Base-by-base conservation (phyloP, 768 basidiomycete species). In the Mycena capillaripes region DNA sequence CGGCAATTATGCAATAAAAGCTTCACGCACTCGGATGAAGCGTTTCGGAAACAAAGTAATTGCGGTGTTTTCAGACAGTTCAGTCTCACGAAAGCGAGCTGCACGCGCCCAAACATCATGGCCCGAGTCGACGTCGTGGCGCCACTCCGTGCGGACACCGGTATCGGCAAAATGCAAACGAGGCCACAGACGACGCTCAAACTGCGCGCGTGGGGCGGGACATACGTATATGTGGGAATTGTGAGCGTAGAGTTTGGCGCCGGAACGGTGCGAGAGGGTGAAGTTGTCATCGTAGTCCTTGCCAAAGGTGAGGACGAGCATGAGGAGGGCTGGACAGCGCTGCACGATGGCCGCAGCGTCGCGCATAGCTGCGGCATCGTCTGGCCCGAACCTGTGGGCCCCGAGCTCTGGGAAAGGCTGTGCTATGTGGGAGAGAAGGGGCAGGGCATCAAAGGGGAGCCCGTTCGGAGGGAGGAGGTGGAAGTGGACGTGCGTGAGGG, bases 291-390 rank as follows among this genome's bases (percentile, higher is more conserved):
- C 25, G 1, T 38, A 1, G 9, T 44, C 42, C 2, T 10, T 8
- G 7, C 7, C 38, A 16, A 17, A 36, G 34, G 59, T 65, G 7
- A 66, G 25, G 21, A 66, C 65, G 32, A 66, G 65, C 65, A 66
- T 66, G 12, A 4, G 4, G 29, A 66, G 55, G 3, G 14, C 40
- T 2, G 55, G 32, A n/a, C 65, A 66, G 7, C 65, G 53, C 27
- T 44, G 38, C 30, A 66, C 9, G 3, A 57, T 16, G 29, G 3
- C 16, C 38, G 11, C 38, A 10, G 38, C 38, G 16, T 11, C 11
- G 11, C 16, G 38, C 38, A 16, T n/a, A n/a, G n/a, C n/a, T n/a
- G n/a, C n/a, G n/a, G n/a, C n/a, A n/a, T n/a, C n/a, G n/a, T n/a
- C n/a, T n/a, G n/a, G n/a, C n/a, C n/a, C n/a, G n/a, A n/a, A n/a